Conservation (phyloP, 2,329 filamentous ascomycete species). For the Elsinoe fawcettii region DNA sequence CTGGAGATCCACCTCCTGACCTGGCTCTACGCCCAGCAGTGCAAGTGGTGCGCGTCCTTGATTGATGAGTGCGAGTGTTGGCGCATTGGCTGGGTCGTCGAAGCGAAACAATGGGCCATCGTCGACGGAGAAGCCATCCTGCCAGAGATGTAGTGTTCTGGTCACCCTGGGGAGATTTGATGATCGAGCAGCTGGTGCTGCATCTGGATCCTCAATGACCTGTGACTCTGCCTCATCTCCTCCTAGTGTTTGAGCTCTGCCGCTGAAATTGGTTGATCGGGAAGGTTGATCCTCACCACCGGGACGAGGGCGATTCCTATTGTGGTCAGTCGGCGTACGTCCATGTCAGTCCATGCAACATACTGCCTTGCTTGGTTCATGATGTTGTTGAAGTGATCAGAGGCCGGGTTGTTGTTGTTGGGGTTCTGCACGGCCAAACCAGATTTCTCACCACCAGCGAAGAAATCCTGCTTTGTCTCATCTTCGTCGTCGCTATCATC, state of each 20-base stretch:
- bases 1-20: constrained; percentile 72
- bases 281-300: constrained; percentile 41
- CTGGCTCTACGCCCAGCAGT: constrained; percentile 66
- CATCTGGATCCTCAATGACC: constrained; percentile 54
- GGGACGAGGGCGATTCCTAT: constrained; percentile 54
- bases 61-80: constrained; percentile 67
- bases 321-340: not conserved
- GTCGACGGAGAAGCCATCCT: constrained; percentile 77
- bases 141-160: constrained; percentile 70
- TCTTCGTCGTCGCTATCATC: constrained; percentile 52
- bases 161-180: constrained; percentile 44
- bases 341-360: constrained; percentile 17
- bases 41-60: constrained; percentile 68
- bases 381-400: constrained; percentile 45
- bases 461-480: constrained; percentile 59
- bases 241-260: constrained; percentile 67
- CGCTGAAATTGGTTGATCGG: constrained; percentile 48
- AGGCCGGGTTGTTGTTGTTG: constrained; percentile 34
- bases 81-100: constrained; percentile 67
- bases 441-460: constrained; percentile 80
- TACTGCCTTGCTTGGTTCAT: constrained; percentile 41
- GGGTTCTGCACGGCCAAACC: constrained; percentile 61
- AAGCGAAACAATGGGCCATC: constrained; percentile 71
- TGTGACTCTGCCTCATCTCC: constrained; percentile 68
- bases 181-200: constrained; percentile 26